Evolutionary conservation across 2,329 filamentous ascomycete genomes (phyloP), one percentile per base, ranked within the genome.

Genomic region (Epichloe elymi): DNA sequence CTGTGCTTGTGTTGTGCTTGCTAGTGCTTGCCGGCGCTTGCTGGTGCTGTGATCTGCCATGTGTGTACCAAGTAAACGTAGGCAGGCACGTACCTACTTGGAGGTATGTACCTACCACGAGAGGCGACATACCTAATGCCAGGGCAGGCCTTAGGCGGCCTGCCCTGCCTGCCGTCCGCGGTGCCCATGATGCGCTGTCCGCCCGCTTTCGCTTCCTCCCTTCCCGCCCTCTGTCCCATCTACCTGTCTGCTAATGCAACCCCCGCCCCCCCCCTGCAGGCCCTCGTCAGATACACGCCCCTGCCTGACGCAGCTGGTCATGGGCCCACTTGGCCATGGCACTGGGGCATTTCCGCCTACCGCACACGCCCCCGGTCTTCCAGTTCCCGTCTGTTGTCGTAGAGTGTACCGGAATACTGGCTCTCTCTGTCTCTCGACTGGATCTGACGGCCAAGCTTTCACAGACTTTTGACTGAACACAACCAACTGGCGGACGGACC

Each of bases 231-330:
- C 41, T 20, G 37, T 43, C 19, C 43, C 42, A 52, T 53, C 51
- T 51, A 56, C 50, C 54, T 51, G 48, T 42, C 46, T 41, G 39
- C 42, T 41, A 42, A 41, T 41, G 30, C 37, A 17, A 46, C 44
- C 14, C 49, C 23, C 5, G 1, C 20, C 23, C 5, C 4, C 20
- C 20, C 23, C 12, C 8, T 4, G 0, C 19, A 23, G 19, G 15
- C 36, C 19, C 36, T 4, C 4, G 5, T 3, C 19, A 33, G 46
- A 19, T 10, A 3, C 36, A 47, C 45, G 45, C 35, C 45, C 11
- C 40, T 12, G 40, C 12, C 36, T 37, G 15, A n/a, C 12, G 6
- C 36, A n/a, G 36, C 12, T 37, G 36, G 36, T 14, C 36, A 10
- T 30, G 26, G 26, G 8, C 8, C 26, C 26, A 30, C 26, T 30